phyloP scores from a whole-genome alignment of 257 asterid species.

The Plantago major region DNA sequence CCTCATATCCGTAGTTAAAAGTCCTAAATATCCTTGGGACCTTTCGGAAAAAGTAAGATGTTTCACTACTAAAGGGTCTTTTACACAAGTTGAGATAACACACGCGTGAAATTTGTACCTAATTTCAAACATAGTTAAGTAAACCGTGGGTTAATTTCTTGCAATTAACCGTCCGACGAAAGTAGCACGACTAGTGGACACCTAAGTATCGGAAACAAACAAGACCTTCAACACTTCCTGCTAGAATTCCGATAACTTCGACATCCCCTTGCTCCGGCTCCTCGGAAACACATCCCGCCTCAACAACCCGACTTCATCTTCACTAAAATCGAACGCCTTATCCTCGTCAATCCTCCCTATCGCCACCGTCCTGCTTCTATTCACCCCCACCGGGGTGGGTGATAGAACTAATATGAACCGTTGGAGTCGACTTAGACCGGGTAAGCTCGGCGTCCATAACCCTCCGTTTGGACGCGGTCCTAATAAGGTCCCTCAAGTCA shows the following conservation, averaged over 20 bases:
- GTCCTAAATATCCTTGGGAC: too few species aligned
- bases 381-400: constrained; percentile 27
- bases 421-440: constrained; percentile 23
- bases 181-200: neutral
- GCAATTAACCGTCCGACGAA: neutral
- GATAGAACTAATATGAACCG: neutral
- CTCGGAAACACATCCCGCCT: constrained; percentile 24
- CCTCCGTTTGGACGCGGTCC: constrained; percentile 37
- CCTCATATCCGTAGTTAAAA: too few species aligned
- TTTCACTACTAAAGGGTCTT: neutral
- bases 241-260: neutral
- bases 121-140: neutral
- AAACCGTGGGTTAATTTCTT: neutral
- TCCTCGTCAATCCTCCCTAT: constrained; percentile 69
- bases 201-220: neutral
- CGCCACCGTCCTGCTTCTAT: constrained; percentile 33
- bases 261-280: constrained; percentile 40
- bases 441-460: constrained; percentile 15
- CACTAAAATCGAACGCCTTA: constrained; percentile 40
- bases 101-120: too few species aligned
- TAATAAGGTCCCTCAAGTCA: constrained; percentile 41
- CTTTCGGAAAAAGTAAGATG: too few species aligned
- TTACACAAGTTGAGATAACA: too few species aligned
- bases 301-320: constrained; percentile 17
- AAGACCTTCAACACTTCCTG: neutral